A percentile compares a stretch with the other conserved stretches of the same genome.
Conservation (phyloP, 129 eudicot genomes). For the Solidago caesia region DNA sequence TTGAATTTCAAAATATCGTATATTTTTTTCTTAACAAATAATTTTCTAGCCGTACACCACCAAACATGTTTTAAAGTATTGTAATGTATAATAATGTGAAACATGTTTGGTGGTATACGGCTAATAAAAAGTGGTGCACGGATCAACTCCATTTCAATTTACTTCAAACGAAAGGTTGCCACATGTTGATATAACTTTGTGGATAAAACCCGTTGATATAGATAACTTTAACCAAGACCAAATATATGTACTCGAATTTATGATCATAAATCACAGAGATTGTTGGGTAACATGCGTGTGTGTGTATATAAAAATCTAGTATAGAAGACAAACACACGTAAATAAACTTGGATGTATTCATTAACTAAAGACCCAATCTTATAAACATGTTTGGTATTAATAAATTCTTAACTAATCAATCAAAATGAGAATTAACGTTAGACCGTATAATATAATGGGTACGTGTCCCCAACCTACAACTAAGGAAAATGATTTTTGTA, state of each 20-base stretch:
- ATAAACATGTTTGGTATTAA: constrained; percentile 25
- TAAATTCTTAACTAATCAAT: neutral
- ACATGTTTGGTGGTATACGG: no score
- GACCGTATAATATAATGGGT: constrained; percentile 1
- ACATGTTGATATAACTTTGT: constrained; percentile 23
- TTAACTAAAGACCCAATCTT: constrained; percentile 3
- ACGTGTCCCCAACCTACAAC: constrained; percentile 34
- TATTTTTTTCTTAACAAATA: no score
- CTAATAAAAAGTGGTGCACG: no score
- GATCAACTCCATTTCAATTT: no score
- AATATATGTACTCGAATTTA: neutral
- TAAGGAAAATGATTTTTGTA: constrained; percentile 1
- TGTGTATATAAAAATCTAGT: neutral
- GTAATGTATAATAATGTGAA: no score
- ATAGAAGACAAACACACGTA: constrained; percentile 32
- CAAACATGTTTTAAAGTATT: no score
- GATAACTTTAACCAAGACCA: constrained; percentile 17
- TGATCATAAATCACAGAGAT: constrained; percentile 22
- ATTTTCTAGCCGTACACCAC: no score
- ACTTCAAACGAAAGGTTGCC: constrained; percentile 19
- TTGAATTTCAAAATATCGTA: no score
- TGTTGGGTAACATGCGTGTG: constrained; percentile 24
- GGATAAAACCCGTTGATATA: constrained; percentile 13
- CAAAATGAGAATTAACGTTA: constrained; percentile 15
- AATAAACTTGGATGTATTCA: constrained; percentile 19